These are phyloP conservation scores for Candida hispaniensis DNA, from an alignment of 805 yeast genomes.

Conservation along the genomic window DNA sequence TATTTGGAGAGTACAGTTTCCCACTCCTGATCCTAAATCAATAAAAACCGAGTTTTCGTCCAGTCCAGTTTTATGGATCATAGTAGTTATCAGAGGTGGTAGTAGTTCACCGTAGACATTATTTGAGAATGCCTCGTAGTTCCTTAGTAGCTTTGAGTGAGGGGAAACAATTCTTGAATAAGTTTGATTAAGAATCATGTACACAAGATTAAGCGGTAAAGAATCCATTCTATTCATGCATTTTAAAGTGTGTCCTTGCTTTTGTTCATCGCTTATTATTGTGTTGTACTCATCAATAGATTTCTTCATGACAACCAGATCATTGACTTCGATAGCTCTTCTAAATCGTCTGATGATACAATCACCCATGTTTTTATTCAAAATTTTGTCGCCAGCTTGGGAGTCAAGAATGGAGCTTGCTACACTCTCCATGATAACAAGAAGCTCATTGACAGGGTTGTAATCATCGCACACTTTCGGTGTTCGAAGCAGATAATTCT, in stretches of 20 bases:
- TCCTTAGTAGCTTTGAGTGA: conserved; percentile 47
- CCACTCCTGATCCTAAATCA: conserved; percentile 91
- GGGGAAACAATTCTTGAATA: conserved; percentile 76
- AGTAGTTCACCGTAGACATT: conserved; percentile 85
- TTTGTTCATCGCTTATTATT: conserved; percentile 32
- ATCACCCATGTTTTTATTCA: conserved; percentile 25
- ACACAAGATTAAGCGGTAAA: conserved; percentile 33
- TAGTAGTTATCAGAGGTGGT: conserved; percentile 62
- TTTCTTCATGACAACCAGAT: conserved; percentile 27
- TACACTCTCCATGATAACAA: conserved; percentile 37
- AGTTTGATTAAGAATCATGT: conserved; percentile 60
- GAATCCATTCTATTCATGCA: conserved; percentile 25
- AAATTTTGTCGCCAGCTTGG: conserved; percentile 25
- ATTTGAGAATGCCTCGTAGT: conserved; percentile 78
- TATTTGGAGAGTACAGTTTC: conserved; percentile 83
- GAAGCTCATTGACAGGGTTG: conserved; percentile 56
- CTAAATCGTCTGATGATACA: conserved; percentile 27
- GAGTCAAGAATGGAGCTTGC: conserved; percentile 36
- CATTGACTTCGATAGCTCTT: conserved; percentile 24
- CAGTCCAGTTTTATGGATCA: conserved; percentile 50
- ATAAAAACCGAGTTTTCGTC: conserved; percentile 50
- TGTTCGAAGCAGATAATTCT: conserved; percentile 17
- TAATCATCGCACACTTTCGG: conserved; percentile 34
- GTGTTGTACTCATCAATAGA: conserved; percentile 38
- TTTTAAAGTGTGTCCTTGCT: conserved; percentile 26